Evolutionary conservation across 768 basidiomycete genomes (phyloP).

Genomic region (Mycena capillaripes): DNA sequence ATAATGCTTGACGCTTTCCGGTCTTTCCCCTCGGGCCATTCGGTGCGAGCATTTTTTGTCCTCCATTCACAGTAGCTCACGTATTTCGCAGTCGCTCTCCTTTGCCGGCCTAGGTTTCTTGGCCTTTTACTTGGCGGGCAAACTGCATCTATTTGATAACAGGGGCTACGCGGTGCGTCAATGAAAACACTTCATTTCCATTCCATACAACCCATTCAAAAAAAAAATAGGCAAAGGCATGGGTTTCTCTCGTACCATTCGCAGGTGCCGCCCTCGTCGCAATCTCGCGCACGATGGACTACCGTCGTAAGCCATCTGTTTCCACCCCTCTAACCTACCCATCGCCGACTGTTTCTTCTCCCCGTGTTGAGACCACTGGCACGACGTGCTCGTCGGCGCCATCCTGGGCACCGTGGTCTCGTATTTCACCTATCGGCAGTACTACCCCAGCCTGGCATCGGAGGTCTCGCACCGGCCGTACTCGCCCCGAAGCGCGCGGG

Average conservation of each 20-base stretch:
- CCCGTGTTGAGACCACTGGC: conserved; percentile 83
- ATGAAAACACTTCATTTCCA: neutral
- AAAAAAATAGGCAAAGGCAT: conserved; percentile 75
- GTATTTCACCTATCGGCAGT: conserved; percentile 86
- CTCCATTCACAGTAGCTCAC: neutral
- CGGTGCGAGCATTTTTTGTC: conserved; percentile 63
- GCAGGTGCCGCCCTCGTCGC: conserved; percentile 84
- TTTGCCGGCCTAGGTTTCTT: conserved; percentile 95
- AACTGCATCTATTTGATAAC: conserved; percentile 90
- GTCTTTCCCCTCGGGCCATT: conserved; percentile 94
- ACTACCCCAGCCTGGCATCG: conserved; percentile 81
- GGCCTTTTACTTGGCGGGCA: conserved; percentile 90
- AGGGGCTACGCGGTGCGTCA: conserved; percentile 77
- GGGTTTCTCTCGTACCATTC: conserved; percentile 86
- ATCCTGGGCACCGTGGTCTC: conserved; percentile 79
- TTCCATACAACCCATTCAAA: no score
- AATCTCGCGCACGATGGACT: conserved; percentile 93
- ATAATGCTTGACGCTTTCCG: conserved; percentile 83
- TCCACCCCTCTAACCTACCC: conserved; percentile 19
- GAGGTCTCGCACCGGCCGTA: conserved; percentile 78
- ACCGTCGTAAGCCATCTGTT: conserved; percentile 79
- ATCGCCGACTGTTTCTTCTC: neutral
- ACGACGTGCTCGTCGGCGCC: conserved; percentile 88
- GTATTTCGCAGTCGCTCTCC: conserved; percentile 45
- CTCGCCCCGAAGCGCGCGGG: conserved; percentile 71